Evolutionary conservation across 2,329 filamentous ascomycete species (phyloP), one percentile per base, ranked within the genome.

Genomic region (Massarina eburnea): DNA sequence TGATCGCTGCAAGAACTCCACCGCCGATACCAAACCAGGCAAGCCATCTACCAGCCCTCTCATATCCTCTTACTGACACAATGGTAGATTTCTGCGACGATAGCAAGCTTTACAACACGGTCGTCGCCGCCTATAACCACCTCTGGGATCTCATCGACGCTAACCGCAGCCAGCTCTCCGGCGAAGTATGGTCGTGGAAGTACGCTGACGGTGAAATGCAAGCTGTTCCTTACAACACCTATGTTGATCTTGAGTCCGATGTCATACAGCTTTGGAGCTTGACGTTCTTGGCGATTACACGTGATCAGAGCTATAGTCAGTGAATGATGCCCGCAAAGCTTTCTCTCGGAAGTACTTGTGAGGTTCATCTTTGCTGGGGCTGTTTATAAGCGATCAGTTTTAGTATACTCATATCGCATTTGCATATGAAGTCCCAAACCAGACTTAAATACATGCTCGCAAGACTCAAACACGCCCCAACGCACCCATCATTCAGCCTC

Each of bases 151-250:
- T 76, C 0, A 83, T 86, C 24, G 80, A 84, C 22, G 70, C 69
- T 0, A 86, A 85, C 47, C 49, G 54, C 2, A 66, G 62, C 2
- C 72, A 80, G 43, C 61, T 86, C 12, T 78, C 77, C 46, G 72
- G 71, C 1, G 82, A 86, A 57, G 80, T 85, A 0, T 85, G 83
- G 83, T 82, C 77, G 40, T 86, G 81, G 82, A 71, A 72, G 7
- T 84, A 80, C 20, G n/a, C n/a, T 21, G 65, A 63, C 20, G 67
- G 76, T 48, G 75, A 65, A 2, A 84, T 79, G 56, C 54, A 73
- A 27, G 74, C 76, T 35, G 73, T 73, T 42, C 76, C 79, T 19
- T 59, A 84, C 39, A 80, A 80, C 0, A 71, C 72, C 1, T 61
- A 83, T 45, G 73, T 76, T 4, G 71, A 78, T 22, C 62, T 59